Evolutionary conservation across 2,329 filamentous ascomycete species (phyloP).

Genomic region (Aspergillus aculeatinus): DNA sequence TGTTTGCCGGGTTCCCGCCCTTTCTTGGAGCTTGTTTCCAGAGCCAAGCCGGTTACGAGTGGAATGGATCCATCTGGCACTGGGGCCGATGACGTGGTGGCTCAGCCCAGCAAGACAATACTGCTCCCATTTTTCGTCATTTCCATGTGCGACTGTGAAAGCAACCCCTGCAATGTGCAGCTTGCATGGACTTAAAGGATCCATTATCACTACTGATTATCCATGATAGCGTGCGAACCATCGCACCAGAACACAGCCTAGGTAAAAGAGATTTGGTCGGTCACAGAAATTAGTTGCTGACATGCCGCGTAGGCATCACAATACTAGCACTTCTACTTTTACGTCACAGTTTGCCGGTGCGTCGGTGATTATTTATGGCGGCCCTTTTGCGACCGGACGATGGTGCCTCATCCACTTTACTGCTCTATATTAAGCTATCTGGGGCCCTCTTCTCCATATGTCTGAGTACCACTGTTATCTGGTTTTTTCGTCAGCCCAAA

Average conservation of each 20-base stretch:
- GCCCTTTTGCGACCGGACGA: neutral
- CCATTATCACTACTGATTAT: no score
- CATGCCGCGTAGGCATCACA: neutral
- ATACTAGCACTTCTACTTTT: neutral
- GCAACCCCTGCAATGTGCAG: no score
- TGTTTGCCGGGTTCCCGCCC: no score
- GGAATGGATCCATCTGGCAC: neutral
- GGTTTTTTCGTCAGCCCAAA: conserved; percentile 13
- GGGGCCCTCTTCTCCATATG: conserved; percentile 2
- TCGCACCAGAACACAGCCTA: no score
- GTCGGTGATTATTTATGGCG: neutral
- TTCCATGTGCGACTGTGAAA: no score
- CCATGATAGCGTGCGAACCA: no score
- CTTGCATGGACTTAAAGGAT: no score
- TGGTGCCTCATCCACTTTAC: neutral
- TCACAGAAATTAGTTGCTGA: no score
- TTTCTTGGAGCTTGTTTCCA: neutral
- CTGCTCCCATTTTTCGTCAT: no score
- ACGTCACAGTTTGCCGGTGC: neutral
- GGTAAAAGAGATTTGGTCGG: no score
- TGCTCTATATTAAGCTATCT: conserved; percentile 8
- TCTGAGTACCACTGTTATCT: conserved; percentile 8
- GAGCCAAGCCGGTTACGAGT: neutral
- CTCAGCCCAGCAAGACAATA: neutral
- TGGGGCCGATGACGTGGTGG: neutral